Conservation (phyloP, 495 filamentous ascomycete genomes). For the Glarea lozoyensis region DNA sequence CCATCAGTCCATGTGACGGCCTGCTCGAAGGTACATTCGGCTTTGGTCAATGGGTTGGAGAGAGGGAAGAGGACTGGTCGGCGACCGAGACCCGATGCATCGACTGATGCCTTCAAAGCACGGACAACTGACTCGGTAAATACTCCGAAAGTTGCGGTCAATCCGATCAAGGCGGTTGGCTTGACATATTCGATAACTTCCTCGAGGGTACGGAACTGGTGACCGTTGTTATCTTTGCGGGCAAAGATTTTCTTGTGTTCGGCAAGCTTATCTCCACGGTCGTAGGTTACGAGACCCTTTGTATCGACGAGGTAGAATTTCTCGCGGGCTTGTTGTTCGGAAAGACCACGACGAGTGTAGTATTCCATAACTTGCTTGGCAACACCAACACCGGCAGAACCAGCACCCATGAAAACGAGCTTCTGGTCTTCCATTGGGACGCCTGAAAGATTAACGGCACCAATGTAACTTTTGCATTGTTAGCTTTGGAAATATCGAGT, state of each 20-base stretch:
- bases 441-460: slow-evolving; percentile 80
- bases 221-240: slow-evolving; percentile 81
- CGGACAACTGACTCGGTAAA: slow-evolving; percentile 84
- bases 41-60: slow-evolving; percentile 89
- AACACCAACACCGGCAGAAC: slow-evolving; percentile 91
- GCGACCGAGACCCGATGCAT: slow-evolving; percentile 63
- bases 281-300: slow-evolving; percentile 86
- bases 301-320: slow-evolving; percentile 99
- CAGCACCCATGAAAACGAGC: slow-evolving; percentile 93
- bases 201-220: slow-evolving; percentile 82
- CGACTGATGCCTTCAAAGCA: slow-evolving; percentile 60
- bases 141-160: slow-evolving; percentile 88
- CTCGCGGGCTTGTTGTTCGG: slow-evolving; percentile 78
- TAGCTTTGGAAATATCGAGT: slow-evolving; percentile 2
- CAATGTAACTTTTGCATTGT: slow-evolving; percentile 56
- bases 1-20: slow-evolving; percentile 83
- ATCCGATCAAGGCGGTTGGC: slow-evolving; percentile 88
- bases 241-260: slow-evolving; percentile 99
- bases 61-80: slow-evolving; percentile 87
- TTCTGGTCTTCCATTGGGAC: slow-evolving; percentile 84
- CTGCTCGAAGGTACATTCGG: slow-evolving; percentile 93
- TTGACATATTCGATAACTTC: slow-evolving; percentile 89
- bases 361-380: slow-evolving; percentile 94
- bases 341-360: slow-evolving; percentile 86
- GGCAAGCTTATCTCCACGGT: slow-evolving; percentile 88